Percentiles rank a stretch among this genome's conserved stretches.
These are phyloP conservation scores for Coprinellus micaceus DNA, from an alignment of 768 basidiomycete species.

Conservation along the genomic window DNA sequence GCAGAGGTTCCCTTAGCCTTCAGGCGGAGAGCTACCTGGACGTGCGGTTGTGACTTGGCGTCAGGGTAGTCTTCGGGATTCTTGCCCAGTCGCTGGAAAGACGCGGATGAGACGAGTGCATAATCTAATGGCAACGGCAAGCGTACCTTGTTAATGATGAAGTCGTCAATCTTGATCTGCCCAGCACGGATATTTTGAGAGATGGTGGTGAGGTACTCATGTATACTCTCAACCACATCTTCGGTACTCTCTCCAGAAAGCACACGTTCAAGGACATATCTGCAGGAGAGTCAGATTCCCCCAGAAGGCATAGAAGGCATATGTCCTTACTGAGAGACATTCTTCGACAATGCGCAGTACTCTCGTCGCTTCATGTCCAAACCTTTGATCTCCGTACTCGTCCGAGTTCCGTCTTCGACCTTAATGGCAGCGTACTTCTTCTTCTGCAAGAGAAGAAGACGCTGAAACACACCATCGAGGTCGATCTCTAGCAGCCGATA, in stretches of 20 bases:
- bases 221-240: slow-evolving; percentile 83
- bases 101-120: not conserved
- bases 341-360: slow-evolving; percentile 88
- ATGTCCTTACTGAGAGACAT: slow-evolving; percentile 77
- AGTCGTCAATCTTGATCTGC: slow-evolving; percentile 83
- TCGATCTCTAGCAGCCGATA: slow-evolving; percentile 97
- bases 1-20: slow-evolving; percentile 80
- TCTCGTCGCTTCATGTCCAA: slow-evolving; percentile 99
- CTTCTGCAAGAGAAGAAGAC: slow-evolving; percentile 90
- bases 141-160: slow-evolving; percentile 87
- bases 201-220: slow-evolving; percentile 80
- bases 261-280: slow-evolving; percentile 86
- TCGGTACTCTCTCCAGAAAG: slow-evolving; percentile 91
- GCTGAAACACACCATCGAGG: slow-evolving; percentile 89
- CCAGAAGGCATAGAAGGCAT: not conserved
- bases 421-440: slow-evolving; percentile 99
- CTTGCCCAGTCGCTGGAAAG: slow-evolving; percentile 84
- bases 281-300: slow-evolving; percentile 25
- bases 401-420: slow-evolving; percentile 76
- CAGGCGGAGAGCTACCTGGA: slow-evolving; percentile 91
- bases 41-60: slow-evolving; percentile 91
- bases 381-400: slow-evolving; percentile 89
- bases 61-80: slow-evolving; percentile 97
- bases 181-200: slow-evolving; percentile 78
- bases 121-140: not conserved